These are phyloP conservation scores for Beauveria scarabaeidicola DNA, from an alignment of 2,329 filamentous ascomycete genomes.

Conservation along the genomic window DNA sequence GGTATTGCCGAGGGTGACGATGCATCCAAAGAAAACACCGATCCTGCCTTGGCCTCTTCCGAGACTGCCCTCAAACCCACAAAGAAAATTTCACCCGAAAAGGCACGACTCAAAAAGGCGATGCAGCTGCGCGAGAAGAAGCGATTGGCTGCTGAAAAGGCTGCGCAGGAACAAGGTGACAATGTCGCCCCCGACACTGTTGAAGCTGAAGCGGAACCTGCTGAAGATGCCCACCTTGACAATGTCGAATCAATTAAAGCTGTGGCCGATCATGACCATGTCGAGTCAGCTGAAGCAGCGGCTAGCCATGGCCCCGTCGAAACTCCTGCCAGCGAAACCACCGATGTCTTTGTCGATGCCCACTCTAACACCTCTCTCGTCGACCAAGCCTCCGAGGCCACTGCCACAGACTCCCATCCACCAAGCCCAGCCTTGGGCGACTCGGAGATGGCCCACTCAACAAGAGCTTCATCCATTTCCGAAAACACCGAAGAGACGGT, in stretches of 20 bases:
- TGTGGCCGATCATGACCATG: neutral
- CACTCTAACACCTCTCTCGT: slow-evolving; percentile 31
- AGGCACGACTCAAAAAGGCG: slow-evolving; percentile 87
- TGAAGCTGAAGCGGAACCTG: slow-evolving; percentile 1
- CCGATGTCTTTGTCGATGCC: slow-evolving; percentile 31
- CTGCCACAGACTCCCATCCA: slow-evolving; percentile 48
- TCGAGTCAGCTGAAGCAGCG: neutral
- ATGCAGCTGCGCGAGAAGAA: slow-evolving; percentile 83
- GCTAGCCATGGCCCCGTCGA: slow-evolving; percentile 31
- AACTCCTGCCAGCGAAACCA: slow-evolving; percentile 38
- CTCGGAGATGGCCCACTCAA: slow-evolving; percentile 51
- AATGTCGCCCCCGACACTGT: slow-evolving; percentile 17
- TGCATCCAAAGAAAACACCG: slow-evolving; percentile 12
- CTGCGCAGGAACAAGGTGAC: slow-evolving; percentile 18
- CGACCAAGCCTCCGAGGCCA: slow-evolving; percentile 40
- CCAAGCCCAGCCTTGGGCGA: slow-evolving; percentile 44
- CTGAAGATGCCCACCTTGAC: slow-evolving; percentile 7
- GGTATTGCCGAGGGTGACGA: slow-evolving; percentile 17
- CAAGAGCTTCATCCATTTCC: slow-evolving; percentile 55
- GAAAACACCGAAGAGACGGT: slow-evolving; percentile 55
- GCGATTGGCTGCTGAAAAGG: slow-evolving; percentile 23
- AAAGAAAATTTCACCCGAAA: slow-evolving; percentile 70
- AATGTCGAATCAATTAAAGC: neutral
- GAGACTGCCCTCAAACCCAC: slow-evolving; percentile 36
- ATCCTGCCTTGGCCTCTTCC: slow-evolving; percentile 14